Percentiles rank a stretch among this genome's conserved stretches.
Evolutionary conservation across 257 asterid species (phyloP).

Genomic region (Ocimum tenuiflorum): DNA sequence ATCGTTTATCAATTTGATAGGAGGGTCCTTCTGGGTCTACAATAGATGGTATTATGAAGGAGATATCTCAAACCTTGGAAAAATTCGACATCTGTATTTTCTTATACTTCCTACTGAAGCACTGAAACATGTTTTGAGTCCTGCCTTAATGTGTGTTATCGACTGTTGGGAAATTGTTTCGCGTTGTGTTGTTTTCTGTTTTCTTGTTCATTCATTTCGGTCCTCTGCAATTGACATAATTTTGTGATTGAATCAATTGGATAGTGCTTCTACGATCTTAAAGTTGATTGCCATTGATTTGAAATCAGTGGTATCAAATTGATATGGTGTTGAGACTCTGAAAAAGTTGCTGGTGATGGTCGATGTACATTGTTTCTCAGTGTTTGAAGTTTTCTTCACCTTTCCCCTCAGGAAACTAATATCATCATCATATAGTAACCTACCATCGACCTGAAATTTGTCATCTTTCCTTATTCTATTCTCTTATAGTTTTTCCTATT

Average conservation of each 20-base stretch:
- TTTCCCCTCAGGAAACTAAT: background rate
- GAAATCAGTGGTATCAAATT: background rate
- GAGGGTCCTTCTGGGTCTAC: no score
- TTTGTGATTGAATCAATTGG: background rate
- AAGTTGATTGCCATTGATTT: background rate
- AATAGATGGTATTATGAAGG: background rate
- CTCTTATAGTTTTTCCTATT: background rate
- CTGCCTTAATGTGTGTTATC: no score
- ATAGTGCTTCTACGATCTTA: background rate
- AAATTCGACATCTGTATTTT: no score
- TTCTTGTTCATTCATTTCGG: background rate
- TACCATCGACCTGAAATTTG: background rate
- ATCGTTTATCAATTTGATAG: no score
- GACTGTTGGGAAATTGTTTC: background rate
- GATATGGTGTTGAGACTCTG: background rate
- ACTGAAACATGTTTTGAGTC: background rate
- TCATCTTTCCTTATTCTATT: background rate
- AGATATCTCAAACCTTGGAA: no score
- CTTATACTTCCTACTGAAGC: background rate
- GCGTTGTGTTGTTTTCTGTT: background rate
- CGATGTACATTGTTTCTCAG: background rate
- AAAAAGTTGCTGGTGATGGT: background rate
- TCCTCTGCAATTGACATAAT: background rate
- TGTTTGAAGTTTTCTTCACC: background rate
- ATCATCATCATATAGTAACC: background rate